Percentiles rank a stretch among this genome's conserved stretches.
Conservation (phyloP, 306 rosid genomes). For the Prunus persica region DNA sequence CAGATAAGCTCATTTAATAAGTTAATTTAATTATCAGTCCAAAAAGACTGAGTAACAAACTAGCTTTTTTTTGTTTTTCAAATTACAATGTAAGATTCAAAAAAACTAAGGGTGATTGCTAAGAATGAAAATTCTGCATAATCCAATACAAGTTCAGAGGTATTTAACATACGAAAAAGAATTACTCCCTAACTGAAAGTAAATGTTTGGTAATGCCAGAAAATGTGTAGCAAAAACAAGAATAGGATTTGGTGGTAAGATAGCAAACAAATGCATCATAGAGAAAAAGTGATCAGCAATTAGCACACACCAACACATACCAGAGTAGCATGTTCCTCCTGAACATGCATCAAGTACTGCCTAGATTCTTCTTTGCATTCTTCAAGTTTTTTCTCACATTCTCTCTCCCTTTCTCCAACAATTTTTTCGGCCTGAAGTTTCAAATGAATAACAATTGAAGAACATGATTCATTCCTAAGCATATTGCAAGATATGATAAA, state of each 20-base stretch:
- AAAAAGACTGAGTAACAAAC: neutral
- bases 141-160: neutral
- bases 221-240: neutral
- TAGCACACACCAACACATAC: slow-evolving; percentile 38
- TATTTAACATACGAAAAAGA: neutral
- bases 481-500: slow-evolving; percentile 23
- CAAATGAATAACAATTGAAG: slow-evolving; percentile 31
- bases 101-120: neutral
- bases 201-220: slow-evolving; percentile 1
- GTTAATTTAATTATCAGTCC: neutral
- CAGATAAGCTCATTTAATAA: neutral
- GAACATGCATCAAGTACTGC: slow-evolving; percentile 50
- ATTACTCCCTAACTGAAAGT: neutral
- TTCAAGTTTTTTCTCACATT: slow-evolving; percentile 51
- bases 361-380: slow-evolving; percentile 72
- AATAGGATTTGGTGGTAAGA: neutral
- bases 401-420: slow-evolving; percentile 55
- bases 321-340: slow-evolving; percentile 68
- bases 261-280: neutral
- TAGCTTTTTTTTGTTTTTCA: neutral
- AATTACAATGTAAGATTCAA: neutral
- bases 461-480: slow-evolving; percentile 21
- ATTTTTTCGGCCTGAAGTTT: slow-evolving; percentile 61
- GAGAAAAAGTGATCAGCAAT: slow-evolving; percentile 12
- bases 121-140: neutral